Conservation (phyloP, 2,329 filamentous ascomycete genomes). For the Helotiales sp. region DNA sequence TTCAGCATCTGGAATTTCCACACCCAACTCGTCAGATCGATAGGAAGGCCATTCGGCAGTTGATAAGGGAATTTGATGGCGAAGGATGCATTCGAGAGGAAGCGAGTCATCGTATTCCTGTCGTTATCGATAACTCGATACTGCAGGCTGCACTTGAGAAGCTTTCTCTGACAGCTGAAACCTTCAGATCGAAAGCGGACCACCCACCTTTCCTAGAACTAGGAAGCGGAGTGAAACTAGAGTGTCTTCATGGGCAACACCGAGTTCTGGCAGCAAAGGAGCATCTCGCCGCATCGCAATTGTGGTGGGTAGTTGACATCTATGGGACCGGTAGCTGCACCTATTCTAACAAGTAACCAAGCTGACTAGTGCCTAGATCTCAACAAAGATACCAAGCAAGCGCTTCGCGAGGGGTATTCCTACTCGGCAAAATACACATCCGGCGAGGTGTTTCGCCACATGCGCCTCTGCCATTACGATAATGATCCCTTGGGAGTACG, state of each 20-base stretch:
- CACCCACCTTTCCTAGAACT: constrained; percentile 15
- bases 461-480: constrained; percentile 21
- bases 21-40: constrained; percentile 21
- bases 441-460: constrained; percentile 23
- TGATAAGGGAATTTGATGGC: constrained; percentile 24
- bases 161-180: constrained; percentile 13
- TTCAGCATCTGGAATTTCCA: constrained; percentile 27
- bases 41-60: constrained; percentile 21
- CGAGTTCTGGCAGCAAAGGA: constrained; percentile 21
- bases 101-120: constrained; percentile 22
- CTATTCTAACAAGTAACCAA: not conserved
- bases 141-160: constrained; percentile 21
- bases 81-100: constrained; percentile 26
- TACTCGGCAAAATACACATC: constrained; percentile 22
- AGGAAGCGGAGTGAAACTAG: constrained; percentile 7
- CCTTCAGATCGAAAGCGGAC: constrained; percentile 16
- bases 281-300: constrained; percentile 9
- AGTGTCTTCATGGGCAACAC: constrained; percentile 20
- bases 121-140: constrained; percentile 24
- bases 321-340: constrained; percentile 17
- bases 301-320: constrained; percentile 20
- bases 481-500: constrained; percentile 16
- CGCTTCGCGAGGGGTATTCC: constrained; percentile 18
- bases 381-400: constrained; percentile 17
- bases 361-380: constrained; percentile 20